phyloP scores from a whole-genome alignment of 1,139 yeast species.

The Lodderomyces elongisporus region DNA sequence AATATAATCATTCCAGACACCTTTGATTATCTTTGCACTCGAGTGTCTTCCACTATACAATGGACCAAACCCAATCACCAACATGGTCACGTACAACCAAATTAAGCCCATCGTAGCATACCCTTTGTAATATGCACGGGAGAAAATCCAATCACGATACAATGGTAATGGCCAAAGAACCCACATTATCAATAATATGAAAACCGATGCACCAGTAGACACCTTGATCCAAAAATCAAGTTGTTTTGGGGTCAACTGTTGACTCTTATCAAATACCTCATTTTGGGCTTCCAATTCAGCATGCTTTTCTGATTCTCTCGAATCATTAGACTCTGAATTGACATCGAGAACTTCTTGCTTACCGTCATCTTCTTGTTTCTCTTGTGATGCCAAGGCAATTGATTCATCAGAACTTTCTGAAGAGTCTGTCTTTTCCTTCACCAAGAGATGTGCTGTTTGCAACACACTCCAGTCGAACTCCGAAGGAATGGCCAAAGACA shows the following conservation, averaged over 20 bases:
- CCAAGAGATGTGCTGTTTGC: constrained; percentile 18
- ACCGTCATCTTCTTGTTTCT: constrained; percentile 1
- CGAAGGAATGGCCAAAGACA: constrained; percentile 24
- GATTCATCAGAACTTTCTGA: neutral
- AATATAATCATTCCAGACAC: constrained; percentile 19
- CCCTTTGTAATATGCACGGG: constrained; percentile 36
- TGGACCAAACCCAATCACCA: constrained; percentile 35
- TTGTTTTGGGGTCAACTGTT: constrained; percentile 12
- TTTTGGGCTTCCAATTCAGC: constrained; percentile 4
- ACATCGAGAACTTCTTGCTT: constrained; percentile 2
- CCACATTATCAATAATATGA: constrained; percentile 29
- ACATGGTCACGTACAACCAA: constrained; percentile 31
- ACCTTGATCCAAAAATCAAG: constrained; percentile 21
- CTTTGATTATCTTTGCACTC: constrained; percentile 18
- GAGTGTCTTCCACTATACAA: constrained; percentile 32
- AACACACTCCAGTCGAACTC: constrained; percentile 30
- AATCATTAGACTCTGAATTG: constrained; percentile 4
- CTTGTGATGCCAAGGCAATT: constrained; percentile 1
- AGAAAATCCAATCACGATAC: constrained; percentile 41
- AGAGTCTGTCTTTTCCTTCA: constrained; percentile 13
- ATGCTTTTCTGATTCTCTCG: constrained; percentile 1
- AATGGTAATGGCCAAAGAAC: constrained; percentile 46
- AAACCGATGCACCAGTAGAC: constrained; percentile 24
- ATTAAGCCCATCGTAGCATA: constrained; percentile 35
- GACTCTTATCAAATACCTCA: neutral